Evolutionary conservation across 805 yeast genomes (phyloP).

Genomic region (Lachancea meyersii): DNA sequence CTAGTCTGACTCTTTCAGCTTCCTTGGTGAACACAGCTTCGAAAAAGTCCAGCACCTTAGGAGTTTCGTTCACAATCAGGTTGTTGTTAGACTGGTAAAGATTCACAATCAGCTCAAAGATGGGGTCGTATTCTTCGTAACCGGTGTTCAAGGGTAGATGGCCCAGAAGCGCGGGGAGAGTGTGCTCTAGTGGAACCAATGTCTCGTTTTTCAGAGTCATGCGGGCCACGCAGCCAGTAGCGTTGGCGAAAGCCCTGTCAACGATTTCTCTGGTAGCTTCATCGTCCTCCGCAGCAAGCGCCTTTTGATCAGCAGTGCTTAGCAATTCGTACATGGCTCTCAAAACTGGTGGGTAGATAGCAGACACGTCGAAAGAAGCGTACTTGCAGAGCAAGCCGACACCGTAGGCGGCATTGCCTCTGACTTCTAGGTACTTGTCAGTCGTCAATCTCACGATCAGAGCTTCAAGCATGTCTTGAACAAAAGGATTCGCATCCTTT

Average conservation of each 20-base stretch:
- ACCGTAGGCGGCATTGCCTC: conserved; percentile 95
- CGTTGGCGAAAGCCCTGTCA: conserved; percentile 84
- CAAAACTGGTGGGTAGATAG: conserved; percentile 63
- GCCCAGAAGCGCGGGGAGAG: conserved; percentile 64
- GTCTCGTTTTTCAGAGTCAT: conserved; percentile 67
- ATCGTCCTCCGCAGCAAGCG: conserved; percentile 44
- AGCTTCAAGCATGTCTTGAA: conserved; percentile 62
- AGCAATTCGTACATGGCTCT: conserved; percentile 62
- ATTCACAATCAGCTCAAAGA: conserved; percentile 68
- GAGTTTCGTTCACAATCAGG: conserved; percentile 48
- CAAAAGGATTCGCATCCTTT: conserved; percentile 57
- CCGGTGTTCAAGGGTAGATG: conserved; percentile 86
- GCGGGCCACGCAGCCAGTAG: conserved; percentile 95
- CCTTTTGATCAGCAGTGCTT: conserved; percentile 73
- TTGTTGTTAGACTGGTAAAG: conserved; percentile 61
- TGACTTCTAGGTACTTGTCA: conserved; percentile 78
- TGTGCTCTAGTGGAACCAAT: conserved; percentile 70
- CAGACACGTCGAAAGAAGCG: conserved; percentile 48
- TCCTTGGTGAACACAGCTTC: conserved; percentile 70
- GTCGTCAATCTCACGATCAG: conserved; percentile 64
- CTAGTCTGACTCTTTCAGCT: conserved; percentile 61
- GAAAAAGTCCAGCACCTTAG: conserved; percentile 59
- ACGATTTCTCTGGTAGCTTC: conserved; percentile 75
- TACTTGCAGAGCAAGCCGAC: conserved; percentile 64
- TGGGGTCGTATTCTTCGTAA: conserved; percentile 87